phyloP scores from a whole-genome alignment of 345 rosid genomes.

The Linum tenue region DNA sequence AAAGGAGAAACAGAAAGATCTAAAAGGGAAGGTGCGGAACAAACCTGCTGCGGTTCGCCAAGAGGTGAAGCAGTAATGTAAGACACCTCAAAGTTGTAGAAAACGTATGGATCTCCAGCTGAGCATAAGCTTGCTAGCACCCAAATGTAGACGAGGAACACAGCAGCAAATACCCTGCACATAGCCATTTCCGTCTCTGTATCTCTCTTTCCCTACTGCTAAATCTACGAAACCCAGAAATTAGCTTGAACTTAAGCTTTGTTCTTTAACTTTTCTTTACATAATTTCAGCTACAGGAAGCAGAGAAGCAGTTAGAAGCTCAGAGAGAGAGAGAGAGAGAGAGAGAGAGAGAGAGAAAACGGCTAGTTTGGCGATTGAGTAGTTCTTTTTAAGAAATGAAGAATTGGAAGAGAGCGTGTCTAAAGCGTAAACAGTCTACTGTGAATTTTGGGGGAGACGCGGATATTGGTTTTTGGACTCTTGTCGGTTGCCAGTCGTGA shows the following conservation, averaged over 20 bases:
- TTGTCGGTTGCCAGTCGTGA: background rate
- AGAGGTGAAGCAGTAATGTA: constrained; percentile 96
- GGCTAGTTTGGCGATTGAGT: background rate
- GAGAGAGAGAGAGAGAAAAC: background rate
- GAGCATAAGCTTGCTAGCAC: constrained; percentile 37
- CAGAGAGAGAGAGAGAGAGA: background rate
- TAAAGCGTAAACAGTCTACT: background rate
- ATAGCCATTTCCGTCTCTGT: constrained; percentile 36
- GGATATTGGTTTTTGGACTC: background rate
- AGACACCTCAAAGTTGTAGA: constrained; percentile 65
- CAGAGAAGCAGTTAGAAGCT: background rate
- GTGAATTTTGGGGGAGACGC: background rate
- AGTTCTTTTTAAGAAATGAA: background rate
- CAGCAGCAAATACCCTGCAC: constrained; percentile 22
- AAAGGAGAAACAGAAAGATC: constrained; percentile 22
- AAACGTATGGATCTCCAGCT: constrained; percentile 70
- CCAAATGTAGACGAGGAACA: constrained; percentile 47
- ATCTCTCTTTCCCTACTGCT: background rate
- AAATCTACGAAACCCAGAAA: background rate
- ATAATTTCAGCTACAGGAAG: no score
- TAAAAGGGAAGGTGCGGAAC: constrained; percentile 6
- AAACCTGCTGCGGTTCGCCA: constrained; percentile 88
- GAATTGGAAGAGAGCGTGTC: background rate
- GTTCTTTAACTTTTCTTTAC: background rate
- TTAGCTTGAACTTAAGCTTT: background rate